Conservation (phyloP, 2,329 filamentous ascomycete species). For the Metarhizium robertsii region DNA sequence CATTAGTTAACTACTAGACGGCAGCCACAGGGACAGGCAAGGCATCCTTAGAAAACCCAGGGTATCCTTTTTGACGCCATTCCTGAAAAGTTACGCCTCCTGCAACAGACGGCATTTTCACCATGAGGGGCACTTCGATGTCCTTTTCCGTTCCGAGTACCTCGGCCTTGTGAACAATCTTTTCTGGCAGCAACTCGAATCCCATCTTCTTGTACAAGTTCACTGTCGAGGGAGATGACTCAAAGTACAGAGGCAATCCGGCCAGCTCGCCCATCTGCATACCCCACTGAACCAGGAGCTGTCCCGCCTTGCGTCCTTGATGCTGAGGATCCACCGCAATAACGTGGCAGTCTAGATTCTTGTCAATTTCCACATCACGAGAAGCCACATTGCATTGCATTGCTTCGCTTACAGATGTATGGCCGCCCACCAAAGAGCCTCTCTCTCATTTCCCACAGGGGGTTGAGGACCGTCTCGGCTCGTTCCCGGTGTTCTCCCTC, state of each 20-base stretch:
- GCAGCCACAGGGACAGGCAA: neutral
- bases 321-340: constrained; percentile 33
- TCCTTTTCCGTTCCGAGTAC: constrained; percentile 24
- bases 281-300: constrained; percentile 17
- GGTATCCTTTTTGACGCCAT: constrained; percentile 12
- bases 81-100: constrained; percentile 24
- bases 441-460: constrained; percentile 21
- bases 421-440: neutral
- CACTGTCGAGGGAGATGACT: constrained; percentile 27
- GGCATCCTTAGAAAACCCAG: too few relatives aligned
- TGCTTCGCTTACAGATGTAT: constrained; percentile 29
- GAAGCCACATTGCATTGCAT: neutral
- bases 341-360: constrained; percentile 26
- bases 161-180: constrained; percentile 27
- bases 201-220: constrained; percentile 34
- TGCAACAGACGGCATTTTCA: constrained; percentile 27
- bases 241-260: constrained; percentile 35
- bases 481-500: constrained; percentile 31
- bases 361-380: neutral
- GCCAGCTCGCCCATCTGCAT: constrained; percentile 23
- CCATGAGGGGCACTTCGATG: constrained; percentile 31
- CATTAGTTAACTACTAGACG: neutral
- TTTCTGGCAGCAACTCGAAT: constrained; percentile 29
- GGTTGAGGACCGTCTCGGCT: constrained; percentile 31
- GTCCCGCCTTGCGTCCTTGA: constrained; percentile 27